Evolutionary conservation across 371 early-diverging fungal species (phyloP), one percentile per base, ranked within the genome.

Genomic region (Syncephalastrum monosporum): DNA sequence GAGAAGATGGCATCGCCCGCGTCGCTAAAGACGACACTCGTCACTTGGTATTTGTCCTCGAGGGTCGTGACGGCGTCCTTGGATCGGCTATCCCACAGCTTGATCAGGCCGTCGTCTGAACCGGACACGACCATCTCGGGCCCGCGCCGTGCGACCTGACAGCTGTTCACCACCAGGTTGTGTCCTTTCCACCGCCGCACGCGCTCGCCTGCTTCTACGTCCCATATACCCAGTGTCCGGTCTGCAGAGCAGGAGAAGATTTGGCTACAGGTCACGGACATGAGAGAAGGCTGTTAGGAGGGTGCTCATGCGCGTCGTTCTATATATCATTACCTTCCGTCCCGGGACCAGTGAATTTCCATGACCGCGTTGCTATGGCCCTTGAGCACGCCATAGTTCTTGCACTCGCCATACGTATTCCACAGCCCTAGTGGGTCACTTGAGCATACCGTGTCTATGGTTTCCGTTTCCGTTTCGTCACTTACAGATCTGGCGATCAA

Each of bases 321-420:
- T 21, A 12, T n/a, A n/a, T n/a, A n/a, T n/a, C n/a, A n/a, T 24
- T 79, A 87, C 88, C 74, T 86, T 24, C 82, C 83, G 65, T 95
- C 92, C 21, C 88, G 73, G 51, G 93, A 91, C 97, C 96, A 98
- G 57, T 91, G 89, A 16, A 95, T 65, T 68, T 96, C 94, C 69
- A 94, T 63, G 14, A 98, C 75, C 1, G 93, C 84, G 38, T 93
- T 92, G 42, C 75, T 81, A 61, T 97, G 97, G 6, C 96, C 96
- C 54, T 87, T 85, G 55, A 96, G 71, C 17, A 91, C 73, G 5
- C 90, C 90, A 69, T 92, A 94, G 72, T 96, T 97, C 53, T 73
- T 67, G 64, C 93, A 89, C 41, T 94, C 95, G 12, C 94, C 93
- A 66, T 91, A 91, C 2, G 93, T 91, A 63, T 92, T 90, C 98